Evolutionary conservation across 2,329 filamentous ascomycete genomes (phyloP).

Genomic region (Verticillium zaregamsianum): DNA sequence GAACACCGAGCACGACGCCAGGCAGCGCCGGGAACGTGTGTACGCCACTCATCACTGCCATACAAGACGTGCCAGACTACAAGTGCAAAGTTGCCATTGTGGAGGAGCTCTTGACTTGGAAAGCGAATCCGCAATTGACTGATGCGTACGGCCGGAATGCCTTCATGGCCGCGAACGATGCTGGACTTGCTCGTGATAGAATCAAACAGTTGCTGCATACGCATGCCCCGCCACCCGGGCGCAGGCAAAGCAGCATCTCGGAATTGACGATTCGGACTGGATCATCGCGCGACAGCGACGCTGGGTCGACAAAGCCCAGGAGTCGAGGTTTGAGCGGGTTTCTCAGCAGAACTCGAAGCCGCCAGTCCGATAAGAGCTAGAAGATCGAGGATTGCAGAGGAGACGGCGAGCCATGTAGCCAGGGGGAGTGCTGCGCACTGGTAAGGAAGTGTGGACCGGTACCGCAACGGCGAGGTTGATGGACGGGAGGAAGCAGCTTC

Average conservation of each 20-base stretch:
- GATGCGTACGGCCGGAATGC: conserved; percentile 9
- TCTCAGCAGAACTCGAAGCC: not conserved
- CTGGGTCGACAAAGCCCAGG: not conserved
- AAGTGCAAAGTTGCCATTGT: conserved; percentile 18
- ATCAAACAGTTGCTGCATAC: conserved; percentile 10
- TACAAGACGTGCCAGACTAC: conserved; percentile 17
- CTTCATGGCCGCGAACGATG: conserved; percentile 4
- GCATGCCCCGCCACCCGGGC: not conserved
- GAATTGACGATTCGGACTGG: conserved; percentile 4
- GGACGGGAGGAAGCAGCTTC: no score
- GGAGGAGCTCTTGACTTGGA: conserved; percentile 14
- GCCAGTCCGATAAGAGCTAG: not conserved
- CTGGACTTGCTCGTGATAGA: conserved; percentile 7
- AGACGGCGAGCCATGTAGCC: no score
- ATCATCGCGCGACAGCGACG: conserved; percentile 6
- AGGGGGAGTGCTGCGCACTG: no score
- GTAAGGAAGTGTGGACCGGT: no score
- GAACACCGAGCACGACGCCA: conserved; percentile 6
- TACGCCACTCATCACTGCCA: conserved; percentile 20
- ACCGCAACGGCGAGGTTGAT: no score
- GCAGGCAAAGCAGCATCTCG: conserved; percentile 4
- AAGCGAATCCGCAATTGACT: conserved; percentile 16
- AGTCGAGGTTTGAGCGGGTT: not conserved
- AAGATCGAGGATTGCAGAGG: no score
- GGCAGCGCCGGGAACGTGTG: conserved; percentile 7